Base-by-base conservation (phyloP, 2,329 filamentous ascomycete species). In the Akanthomyces lecanii region DNA sequence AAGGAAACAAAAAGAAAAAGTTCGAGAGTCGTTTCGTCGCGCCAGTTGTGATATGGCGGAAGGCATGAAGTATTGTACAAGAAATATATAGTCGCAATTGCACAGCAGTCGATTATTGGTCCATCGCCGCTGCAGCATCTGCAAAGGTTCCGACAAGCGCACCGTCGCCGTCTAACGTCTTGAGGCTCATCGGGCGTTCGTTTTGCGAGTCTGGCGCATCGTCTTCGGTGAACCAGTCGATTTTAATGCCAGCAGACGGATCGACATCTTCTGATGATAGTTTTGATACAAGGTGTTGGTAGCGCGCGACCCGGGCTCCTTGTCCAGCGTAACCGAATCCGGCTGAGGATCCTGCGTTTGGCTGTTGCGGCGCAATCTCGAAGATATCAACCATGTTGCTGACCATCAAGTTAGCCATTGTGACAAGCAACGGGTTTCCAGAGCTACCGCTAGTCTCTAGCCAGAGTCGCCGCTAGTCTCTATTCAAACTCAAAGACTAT, bases 311-410 rank as follows among this genome's bases (percentile, higher is more conserved):
- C 63, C 82, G 81, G 52, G 81, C 78, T 65, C 85, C 83, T 70
- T 86, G 84, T 54, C 80, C 81, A 58, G 82, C 78, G 67, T 82
- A 81, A 30, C 75, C 75, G 60, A 82, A 83, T 75, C 70, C 67
- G 68, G 72, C 65, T 11, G 33, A 36, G 64, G 71, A 64, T 67
- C 77, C 69, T 65, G 71, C 68, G 57, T 71, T 69, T 40, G 75
- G 73, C 64, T 80, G 80, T 63, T 82, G 80, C 25, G 84, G 83
- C 42, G 82, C 81, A 69, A 87, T 86, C 66, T 88, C 85, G 74
- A 88, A 88, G 53, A 89, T 84, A 70, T 89, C 86, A 65, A 89
- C 85, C 75, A 89, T 84, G 69, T 88, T 87, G 69, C 86, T 89
- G 70, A 10, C 21, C n/a, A 36, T 7, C 11, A 16, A 36, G 51